A percentile compares a stretch with the other conserved stretches of the same genome.
phyloP scores from a whole-genome alignment of 2,329 filamentous ascomycete genomes.

The Magnaporthiopsis rhizophila region DNA sequence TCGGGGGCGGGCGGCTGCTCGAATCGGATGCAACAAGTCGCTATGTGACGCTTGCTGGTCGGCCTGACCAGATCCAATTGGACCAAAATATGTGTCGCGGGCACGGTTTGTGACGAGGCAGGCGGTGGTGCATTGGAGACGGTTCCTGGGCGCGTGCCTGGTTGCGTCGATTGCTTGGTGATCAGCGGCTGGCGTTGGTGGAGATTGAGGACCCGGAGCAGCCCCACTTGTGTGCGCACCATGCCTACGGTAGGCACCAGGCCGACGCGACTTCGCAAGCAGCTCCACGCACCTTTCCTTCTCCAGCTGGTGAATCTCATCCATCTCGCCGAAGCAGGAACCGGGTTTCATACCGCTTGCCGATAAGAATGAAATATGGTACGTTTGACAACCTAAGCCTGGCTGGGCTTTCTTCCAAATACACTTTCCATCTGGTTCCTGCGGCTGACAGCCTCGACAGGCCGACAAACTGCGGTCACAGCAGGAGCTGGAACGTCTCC shows the following conservation, averaged over 20 bases:
- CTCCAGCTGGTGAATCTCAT: neutral
- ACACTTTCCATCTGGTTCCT: constrained; percentile 7
- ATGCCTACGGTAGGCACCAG: too few relatives aligned
- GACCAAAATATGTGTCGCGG: neutral
- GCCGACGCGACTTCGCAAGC: neutral
- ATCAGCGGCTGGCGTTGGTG: neutral
- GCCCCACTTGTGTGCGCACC: neutral
- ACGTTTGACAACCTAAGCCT: neutral
- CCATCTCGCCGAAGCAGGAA: neutral
- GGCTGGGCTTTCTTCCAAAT: too few relatives aligned
- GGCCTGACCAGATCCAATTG: neutral
- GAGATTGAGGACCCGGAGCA: too few relatives aligned
- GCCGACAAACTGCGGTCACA: constrained; percentile 97
- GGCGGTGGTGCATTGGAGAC: neutral
- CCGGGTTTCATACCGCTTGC: too few relatives aligned
- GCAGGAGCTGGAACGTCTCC: constrained; percentile 94
- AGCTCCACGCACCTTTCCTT: neutral
- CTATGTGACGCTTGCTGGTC: neutral
- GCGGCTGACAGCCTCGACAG: constrained; percentile 29
- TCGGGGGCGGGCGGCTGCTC: neutral
- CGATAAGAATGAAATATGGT: neutral
- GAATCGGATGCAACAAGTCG: neutral
- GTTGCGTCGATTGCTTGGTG: neutral
- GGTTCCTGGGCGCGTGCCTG: neutral
- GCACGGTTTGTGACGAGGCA: neutral